These are phyloP conservation scores for Firmiana major DNA, from an alignment of 345 rosid genomes.

Conservation along the genomic window DNA sequence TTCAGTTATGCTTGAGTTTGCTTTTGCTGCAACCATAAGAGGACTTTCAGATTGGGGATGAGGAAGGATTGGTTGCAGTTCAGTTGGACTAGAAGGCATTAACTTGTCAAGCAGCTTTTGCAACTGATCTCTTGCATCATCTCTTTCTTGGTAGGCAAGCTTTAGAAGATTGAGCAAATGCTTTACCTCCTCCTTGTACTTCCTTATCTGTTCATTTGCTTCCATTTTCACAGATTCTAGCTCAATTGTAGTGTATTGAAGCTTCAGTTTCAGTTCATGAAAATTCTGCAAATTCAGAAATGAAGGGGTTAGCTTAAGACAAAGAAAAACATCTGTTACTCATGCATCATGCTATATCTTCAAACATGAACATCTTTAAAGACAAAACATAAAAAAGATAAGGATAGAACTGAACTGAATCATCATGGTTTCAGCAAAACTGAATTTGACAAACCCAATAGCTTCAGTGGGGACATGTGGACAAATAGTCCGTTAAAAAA, in stretches of 20 bases:
- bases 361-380: neutral
- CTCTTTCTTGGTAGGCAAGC: conserved; percentile 70
- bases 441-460: neutral
- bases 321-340: neutral
- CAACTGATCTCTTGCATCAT: conserved; percentile 66
- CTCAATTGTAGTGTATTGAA: conserved; percentile 53
- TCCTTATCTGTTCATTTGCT: conserved; percentile 54
- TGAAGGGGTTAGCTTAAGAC: neutral
- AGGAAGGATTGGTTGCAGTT: conserved; percentile 16
- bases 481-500: neutral
- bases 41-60: conserved; percentile 23
- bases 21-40: conserved; percentile 30
- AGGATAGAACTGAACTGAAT: neutral
- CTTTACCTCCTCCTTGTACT: conserved; percentile 45
- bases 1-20: conserved; percentile 80
- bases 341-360: neutral
- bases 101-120: conserved; percentile 50
- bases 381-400: neutral
- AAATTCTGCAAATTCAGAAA: conserved; percentile 40
- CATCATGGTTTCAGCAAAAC: neutral
- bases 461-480: neutral
- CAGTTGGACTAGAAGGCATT: conserved; percentile 26
- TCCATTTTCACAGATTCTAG: conserved; percentile 59
- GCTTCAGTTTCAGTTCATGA: conserved; percentile 69
- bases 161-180: conserved; percentile 50